A percentile compares a stretch with the other conserved stretches of the same genome.
phyloP scores from a whole-genome alignment of 352 stramenopile species.

The Globisporangium abappressorium region DNA sequence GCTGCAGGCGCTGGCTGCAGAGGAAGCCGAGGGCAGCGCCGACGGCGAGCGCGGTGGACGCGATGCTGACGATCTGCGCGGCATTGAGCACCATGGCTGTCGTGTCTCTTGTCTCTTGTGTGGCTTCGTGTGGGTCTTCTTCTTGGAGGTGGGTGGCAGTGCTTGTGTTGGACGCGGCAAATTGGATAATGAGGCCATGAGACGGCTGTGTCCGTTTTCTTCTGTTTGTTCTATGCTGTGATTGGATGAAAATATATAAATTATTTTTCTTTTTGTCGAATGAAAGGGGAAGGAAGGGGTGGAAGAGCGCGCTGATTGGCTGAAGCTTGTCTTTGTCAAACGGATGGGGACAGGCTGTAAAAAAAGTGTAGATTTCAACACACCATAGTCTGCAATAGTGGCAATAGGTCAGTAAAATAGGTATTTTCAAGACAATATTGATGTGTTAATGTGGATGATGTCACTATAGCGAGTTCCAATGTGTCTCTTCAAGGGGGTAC shows the following conservation, averaged over 20 bases:
- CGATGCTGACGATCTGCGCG: slow-evolving; percentile 41
- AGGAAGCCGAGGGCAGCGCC: slow-evolving; percentile 38
- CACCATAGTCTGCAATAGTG: background rate
- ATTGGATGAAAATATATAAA: background rate
- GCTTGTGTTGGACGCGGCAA: background rate
- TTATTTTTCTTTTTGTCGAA: background rate
- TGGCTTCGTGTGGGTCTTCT: background rate
- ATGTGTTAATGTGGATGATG: too few relatives aligned
- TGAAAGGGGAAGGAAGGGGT: background rate
- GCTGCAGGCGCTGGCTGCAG: slow-evolving; percentile 12
- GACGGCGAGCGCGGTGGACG: slow-evolving; percentile 37
- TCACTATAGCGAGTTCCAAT: too few relatives aligned
- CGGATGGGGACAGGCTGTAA: background rate
- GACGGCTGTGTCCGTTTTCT: background rate
- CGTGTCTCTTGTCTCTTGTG: background rate
- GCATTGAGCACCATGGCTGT: slow-evolving; percentile 39
- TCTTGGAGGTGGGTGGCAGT: background rate
- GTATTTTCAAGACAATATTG: too few relatives aligned
- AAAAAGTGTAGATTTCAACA: background rate
- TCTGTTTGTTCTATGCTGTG: background rate
- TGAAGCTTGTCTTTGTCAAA: slow-evolving; percentile 5
- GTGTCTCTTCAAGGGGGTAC: background rate
- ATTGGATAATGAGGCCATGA: background rate
- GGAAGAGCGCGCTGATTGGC: background rate
- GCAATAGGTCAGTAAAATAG: background rate